Base-by-base conservation (phyloP, 2,329 filamentous ascomycete genomes). In the Aspergillus caelatus region DNA sequence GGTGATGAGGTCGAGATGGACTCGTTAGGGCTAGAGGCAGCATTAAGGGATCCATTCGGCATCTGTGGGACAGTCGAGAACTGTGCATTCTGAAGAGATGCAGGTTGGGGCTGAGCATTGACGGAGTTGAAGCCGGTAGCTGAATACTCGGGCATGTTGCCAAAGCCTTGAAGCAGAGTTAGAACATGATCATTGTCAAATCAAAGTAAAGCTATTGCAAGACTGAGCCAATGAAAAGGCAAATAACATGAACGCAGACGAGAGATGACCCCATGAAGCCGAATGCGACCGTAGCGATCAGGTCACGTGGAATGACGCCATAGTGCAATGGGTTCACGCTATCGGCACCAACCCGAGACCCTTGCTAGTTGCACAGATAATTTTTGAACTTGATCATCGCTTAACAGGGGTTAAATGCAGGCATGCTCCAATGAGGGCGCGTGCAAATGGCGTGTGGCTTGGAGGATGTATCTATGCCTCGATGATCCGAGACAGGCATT, bases 251-350 rank as follows among this genome's bases (percentile, higher is more conserved):
- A 21, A 14, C 14, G 32, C 19, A 54, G 26, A 30, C 45, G 21
- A 8, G 11, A 30, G 14, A 16, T 32, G 19, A 34, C 19, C 28
- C 28, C 48, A 7, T 12, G 9, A n/a, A n/a, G 8, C 48, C 19
- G 4, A 32, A 52, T 32, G 28, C 28, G 48, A 34, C 48, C 28
- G 10, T 16, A 7, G 16, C 4, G 11, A 7, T 10, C 4, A n/a
- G n/a, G 64, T 78, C 75, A 78, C 75, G 75, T 77, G 75, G 57
- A 66, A 74, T 77, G 68, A 71, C 74, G 74, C 70, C 69, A 78
- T 75, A 70, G 56, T 58, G 65, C 67, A 63, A 64, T 58, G 55
- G 12, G 43, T 56, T 74, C 69, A 68, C 75, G 70, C 60, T 62
- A 69, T 64, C 61, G 53, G 58, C 23, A 26, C 55, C 57, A 62